Base-by-base conservation (phyloP, 441 rosid genomes). In the Adansonia gregorii region DNA sequence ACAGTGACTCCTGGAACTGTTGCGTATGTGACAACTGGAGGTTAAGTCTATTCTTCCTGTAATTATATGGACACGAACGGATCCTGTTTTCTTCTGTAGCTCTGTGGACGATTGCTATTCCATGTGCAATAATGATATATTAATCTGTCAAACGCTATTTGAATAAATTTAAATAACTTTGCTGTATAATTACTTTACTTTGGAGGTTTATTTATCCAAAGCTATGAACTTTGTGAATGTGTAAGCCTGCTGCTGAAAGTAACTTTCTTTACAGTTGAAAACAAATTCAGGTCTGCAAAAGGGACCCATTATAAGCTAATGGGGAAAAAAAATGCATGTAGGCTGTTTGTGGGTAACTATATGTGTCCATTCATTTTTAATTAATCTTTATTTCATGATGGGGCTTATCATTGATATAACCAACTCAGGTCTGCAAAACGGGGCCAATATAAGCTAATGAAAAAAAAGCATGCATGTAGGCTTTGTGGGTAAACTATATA, bases 11-110 rank as follows among this genome's bases (percentile, higher is more conserved):
- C 98, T 52, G 97, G 98, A 68, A 91, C 99, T 68, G 93, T 94
- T 85, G 98, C 98, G 59, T 96, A 96, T 85, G 98, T 94, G 9
- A 96, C 98, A 20, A 96, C 98, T 59, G 98, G 99, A 91, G 99
- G 99, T 92, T 61, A 70, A 31, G 86, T 78, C 12, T 60, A 7
- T 60, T 76, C 10, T 60, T n/a, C 52, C 60, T 69, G 19, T 48
- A 31, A 59, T 24, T 24, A 48, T 27, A 41, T 67, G 46, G n/a
- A 27, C 39, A 5, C 22, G 8, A 52, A n/a, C 0, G 11, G 22
- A n/a, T 15, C 48, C 58, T 63, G 3, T 17, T 59, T 61, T 43
- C 22, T 49, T 59, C 27, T 41, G 8, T 60, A 15, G 27, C 46
- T 70, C 51, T 1, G 8, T 31, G 22, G 22, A 27, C 24, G 15